Evolutionary conservation across 768 basidiomycete genomes (phyloP).

Genomic region (Collybia nuda): DNA sequence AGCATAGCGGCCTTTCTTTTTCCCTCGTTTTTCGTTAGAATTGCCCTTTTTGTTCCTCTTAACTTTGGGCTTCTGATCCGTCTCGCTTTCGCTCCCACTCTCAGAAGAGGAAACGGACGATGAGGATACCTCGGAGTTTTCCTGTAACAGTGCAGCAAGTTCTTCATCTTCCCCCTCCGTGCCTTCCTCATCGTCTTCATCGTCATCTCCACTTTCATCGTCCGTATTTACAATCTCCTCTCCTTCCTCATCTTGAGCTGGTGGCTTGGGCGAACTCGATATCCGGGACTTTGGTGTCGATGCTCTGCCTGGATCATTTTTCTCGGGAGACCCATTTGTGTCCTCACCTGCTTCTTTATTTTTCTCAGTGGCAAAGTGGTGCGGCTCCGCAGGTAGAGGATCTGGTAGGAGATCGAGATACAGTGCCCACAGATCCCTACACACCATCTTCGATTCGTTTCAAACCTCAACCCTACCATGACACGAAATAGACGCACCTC

Average conservation of each 20-base stretch:
- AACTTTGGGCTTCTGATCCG: conserved; percentile 8
- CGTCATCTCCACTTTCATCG: conserved; percentile 17
- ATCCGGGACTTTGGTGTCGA: conserved; percentile 5
- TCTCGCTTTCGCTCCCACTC: conserved; percentile 25
- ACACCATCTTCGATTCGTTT: conserved; percentile 51
- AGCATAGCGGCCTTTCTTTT: conserved; percentile 15
- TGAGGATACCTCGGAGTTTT: conserved; percentile 36
- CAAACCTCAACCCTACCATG: conserved; percentile 3
- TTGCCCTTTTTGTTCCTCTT: conserved; percentile 2
- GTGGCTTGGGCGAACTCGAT: conserved; percentile 5
- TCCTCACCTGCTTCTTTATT: conserved; percentile 10
- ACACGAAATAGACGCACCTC: conserved; percentile 48
- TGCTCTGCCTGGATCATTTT: neutral
- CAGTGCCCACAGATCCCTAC: conserved; percentile 80
- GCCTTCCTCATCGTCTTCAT: conserved; percentile 7
- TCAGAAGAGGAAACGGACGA: conserved; percentile 31
- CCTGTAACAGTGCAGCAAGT: conserved; percentile 39
- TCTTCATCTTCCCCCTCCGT: conserved; percentile 31
- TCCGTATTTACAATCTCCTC: conserved; percentile 9
- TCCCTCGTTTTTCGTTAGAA: conserved; percentile 8
- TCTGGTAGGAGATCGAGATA: conserved; percentile 63
- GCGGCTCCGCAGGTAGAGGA: conserved; percentile 63
- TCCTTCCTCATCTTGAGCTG: neutral
- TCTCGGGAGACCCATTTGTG: neutral
- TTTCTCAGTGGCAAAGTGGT: conserved; percentile 39